Conservation (phyloP, 139 green algal genomes). For the Coccomyxa sp. region DNA sequence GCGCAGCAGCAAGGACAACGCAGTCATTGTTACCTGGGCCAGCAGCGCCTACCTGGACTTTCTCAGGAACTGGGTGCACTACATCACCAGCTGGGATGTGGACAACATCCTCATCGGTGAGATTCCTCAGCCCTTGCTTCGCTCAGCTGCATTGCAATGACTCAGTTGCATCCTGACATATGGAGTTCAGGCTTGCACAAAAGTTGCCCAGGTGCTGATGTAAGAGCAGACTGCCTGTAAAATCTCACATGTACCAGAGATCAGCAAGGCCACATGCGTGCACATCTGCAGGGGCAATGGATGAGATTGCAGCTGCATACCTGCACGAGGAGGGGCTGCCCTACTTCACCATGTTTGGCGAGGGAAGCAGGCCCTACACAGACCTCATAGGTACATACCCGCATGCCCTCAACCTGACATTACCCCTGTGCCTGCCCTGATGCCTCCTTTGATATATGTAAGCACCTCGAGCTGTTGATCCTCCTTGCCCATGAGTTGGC, state of each 20-base stretch:
- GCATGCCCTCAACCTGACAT: too few species aligned
- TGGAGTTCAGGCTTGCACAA: too few species aligned
- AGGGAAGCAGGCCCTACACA: too few species aligned
- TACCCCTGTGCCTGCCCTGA: too few species aligned
- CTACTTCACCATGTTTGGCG: neutral
- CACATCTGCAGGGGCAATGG: neutral
- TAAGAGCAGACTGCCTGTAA: too few species aligned
- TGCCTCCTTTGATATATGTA: too few species aligned
- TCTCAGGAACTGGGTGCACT: neutral
- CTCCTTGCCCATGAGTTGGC: too few species aligned
- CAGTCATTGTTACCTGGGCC: constrained; percentile 1
- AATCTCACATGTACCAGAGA: too few species aligned
- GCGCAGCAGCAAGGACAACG: neutral
- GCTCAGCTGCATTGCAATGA: neutral
- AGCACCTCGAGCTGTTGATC: too few species aligned
- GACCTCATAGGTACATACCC: too few species aligned
- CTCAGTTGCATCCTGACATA: too few species aligned
- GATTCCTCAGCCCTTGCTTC: neutral
- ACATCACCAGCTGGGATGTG: neutral
- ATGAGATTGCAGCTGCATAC: neutral
- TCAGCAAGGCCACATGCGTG: neutral
- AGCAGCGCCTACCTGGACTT: neutral
- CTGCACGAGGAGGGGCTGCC: neutral
- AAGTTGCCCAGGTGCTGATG: too few species aligned
- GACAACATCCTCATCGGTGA: constrained; percentile 3